These are phyloP conservation scores for Beauveria sp. DNA, from an alignment of 2,329 filamentous ascomycete species.

Conservation along the genomic window DNA sequence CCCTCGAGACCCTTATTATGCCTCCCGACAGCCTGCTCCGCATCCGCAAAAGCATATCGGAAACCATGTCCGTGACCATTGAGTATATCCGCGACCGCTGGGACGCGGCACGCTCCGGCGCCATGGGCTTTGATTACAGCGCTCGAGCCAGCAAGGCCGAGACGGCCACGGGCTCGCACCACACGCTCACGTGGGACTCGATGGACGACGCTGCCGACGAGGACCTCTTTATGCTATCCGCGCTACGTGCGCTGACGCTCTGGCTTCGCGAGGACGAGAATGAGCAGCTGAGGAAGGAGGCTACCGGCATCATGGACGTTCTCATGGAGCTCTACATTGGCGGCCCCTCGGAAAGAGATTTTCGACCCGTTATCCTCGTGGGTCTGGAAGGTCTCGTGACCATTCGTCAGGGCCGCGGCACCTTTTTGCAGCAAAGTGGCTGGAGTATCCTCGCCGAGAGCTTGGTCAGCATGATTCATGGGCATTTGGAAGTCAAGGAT, in stretches of 20 bases:
- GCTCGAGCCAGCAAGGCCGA: conserved; percentile 39
- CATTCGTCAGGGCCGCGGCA: conserved; percentile 37
- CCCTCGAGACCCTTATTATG: conserved; percentile 35
- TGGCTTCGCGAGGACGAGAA: conserved; percentile 67
- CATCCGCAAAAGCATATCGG: conserved; percentile 51
- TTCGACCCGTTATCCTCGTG: conserved; percentile 49
- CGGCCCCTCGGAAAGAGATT: conserved; percentile 33
- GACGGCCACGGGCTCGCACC: conserved; percentile 36
- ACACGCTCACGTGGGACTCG: conserved; percentile 52
- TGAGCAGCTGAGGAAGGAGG: conserved; percentile 47
- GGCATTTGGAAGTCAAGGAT: conserved; percentile 18
- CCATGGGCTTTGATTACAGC: conserved; percentile 52
- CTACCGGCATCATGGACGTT: conserved; percentile 54
- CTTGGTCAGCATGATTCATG: conserved; percentile 35
- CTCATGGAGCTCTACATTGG: conserved; percentile 43
- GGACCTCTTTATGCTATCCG: conserved; percentile 53
- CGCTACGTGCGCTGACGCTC: conserved; percentile 49
- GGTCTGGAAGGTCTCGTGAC: conserved; percentile 51
- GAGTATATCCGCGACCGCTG: conserved; percentile 64
- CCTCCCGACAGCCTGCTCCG: conserved; percentile 53
- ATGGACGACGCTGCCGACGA: conserved; percentile 37
- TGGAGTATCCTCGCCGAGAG: conserved; percentile 48
- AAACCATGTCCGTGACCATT: conserved; percentile 54
- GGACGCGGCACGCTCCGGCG: conserved; percentile 57
- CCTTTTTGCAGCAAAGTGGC: conserved; percentile 43